Base-by-base conservation (phyloP, 2,329 filamentous ascomycete species). In the Aureobasidium uvarum region DNA sequence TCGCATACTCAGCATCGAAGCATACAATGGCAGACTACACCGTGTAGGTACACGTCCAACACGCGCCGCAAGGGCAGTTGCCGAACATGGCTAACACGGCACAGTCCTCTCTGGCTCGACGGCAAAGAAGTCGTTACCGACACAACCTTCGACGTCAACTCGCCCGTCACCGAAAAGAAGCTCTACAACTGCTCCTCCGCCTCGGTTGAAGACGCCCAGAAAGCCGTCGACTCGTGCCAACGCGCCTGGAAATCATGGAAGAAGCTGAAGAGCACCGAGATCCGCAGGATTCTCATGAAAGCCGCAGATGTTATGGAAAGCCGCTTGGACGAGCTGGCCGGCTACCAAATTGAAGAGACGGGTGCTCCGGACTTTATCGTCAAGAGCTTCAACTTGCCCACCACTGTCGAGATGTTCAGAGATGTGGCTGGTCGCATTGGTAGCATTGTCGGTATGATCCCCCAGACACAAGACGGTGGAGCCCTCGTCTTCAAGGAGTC, bases 401-500 rank as follows among this genome's bases (percentile, higher is more conserved):
- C 73, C 23, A 74, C 76, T 7, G 73, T 76, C 10, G 79, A 80
- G 63, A 76, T 82, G 75, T 68, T 86, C 66, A 78, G 78, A 64
- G 83, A 85, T 70, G 78, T 84, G 1, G 83, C 84, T 1, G 83
- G 81, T 8, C 75, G 81, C 51, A 77, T 83, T 31, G 73, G 78
- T 7, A 75, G 75, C 2, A 77, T 85, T 16, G 77, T 79, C 70
- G 84, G 84, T 1, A 72, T 73, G 11, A 81, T 84, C 20, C 84
- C 83, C 0, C 75, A 76, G 2, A 78, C 80, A 23, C 74, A 74
- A 16, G 71, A 84, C 0, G 81, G 81, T 28, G 81, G 78, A 56
- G 90, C 87, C 0, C 79, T 95, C 69, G 78, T 96, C 4, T 77
- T 88, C 68, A 88, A 87, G 73, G 89, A 93, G 76, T 91, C 92